A percentile compares a stretch with the other conserved stretches of the same genome.
Evolutionary conservation across 495 filamentous ascomycete species (phyloP).

Genomic region (Bathelium albidoporum): DNA sequence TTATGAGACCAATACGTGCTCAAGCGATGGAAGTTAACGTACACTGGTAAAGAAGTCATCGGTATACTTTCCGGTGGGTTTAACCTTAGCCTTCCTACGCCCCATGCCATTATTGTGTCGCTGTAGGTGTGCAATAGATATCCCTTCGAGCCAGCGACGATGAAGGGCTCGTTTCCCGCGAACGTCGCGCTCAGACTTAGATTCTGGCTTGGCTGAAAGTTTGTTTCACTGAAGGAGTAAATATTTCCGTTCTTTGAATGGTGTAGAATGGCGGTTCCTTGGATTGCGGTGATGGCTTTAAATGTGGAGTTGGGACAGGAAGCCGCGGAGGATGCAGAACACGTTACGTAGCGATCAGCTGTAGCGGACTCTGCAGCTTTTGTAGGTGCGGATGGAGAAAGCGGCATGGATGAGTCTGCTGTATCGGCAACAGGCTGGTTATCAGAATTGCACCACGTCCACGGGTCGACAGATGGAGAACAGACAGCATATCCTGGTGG

Average conservation of each 20-base stretch:
- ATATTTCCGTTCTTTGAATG: not conserved
- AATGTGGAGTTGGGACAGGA: not conserved
- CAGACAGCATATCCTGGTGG: not conserved
- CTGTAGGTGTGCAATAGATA: not conserved
- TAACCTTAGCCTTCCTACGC: not conserved
- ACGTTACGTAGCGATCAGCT: not conserved
- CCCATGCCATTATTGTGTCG: not conserved
- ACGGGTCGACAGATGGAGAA: not conserved
- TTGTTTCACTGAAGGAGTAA: not conserved
- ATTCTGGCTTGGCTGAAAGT: not conserved
- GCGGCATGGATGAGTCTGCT: not conserved
- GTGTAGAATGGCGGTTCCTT: not conserved
- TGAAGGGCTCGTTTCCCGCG: not conserved
- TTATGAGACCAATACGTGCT: not conserved
- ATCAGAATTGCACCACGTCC: not conserved
- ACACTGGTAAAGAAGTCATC: not conserved
- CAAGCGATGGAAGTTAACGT: not conserved
- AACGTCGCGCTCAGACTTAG: not conserved
- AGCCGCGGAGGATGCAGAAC: not conserved
- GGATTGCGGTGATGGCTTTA: not conserved
- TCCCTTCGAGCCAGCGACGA: not conserved
- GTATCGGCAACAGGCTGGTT: not conserved
- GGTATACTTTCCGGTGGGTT: not conserved
- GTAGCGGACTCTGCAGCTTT: not conserved
- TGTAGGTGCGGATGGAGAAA: not conserved